Conservation (phyloP, 176 grass and related monocot genomes). For the Oryza brachyantha region DNA sequence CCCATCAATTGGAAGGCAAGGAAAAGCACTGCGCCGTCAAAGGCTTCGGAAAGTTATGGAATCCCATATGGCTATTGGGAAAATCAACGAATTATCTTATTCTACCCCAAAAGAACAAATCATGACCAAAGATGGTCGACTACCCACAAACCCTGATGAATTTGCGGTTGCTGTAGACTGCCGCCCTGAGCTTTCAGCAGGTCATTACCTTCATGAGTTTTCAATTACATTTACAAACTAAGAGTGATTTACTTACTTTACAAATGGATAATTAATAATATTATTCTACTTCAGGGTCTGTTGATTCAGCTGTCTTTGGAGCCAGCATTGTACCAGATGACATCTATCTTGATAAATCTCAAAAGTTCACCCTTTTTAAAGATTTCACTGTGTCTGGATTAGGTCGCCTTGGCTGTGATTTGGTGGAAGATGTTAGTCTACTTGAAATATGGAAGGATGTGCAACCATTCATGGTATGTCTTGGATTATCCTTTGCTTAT, state of each 20-base stretch:
- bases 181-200: neutral
- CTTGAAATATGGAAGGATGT: conserved; percentile 67
- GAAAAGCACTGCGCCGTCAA: conserved; percentile 79
- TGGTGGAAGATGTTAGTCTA: conserved; percentile 54
- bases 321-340: conserved; percentile 22
- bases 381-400: conserved; percentile 66
- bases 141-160: conserved; percentile 15
- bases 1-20: conserved; percentile 90
- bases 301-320: conserved; percentile 20
- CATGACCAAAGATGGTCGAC: conserved; percentile 4
- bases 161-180: neutral
- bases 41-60: conserved; percentile 60
- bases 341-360: conserved; percentile 18
- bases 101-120: conserved; percentile 36
- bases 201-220: conserved; percentile 11
- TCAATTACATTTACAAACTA: neutral
- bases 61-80: conserved; percentile 29
- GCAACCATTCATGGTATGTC: conserved; percentile 55
- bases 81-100: conserved; percentile 19
- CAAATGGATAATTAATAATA: neutral
- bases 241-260: neutral
- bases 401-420: conserved; percentile 56
- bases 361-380: conserved; percentile 71
- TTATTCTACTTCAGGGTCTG: neutral
- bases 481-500: conserved; percentile 13